Percentiles rank a stretch among this genome's conserved stretches.
Evolutionary conservation across 2,329 filamentous ascomycete genomes (phyloP).

Genomic region (Cercospora sesami): DNA sequence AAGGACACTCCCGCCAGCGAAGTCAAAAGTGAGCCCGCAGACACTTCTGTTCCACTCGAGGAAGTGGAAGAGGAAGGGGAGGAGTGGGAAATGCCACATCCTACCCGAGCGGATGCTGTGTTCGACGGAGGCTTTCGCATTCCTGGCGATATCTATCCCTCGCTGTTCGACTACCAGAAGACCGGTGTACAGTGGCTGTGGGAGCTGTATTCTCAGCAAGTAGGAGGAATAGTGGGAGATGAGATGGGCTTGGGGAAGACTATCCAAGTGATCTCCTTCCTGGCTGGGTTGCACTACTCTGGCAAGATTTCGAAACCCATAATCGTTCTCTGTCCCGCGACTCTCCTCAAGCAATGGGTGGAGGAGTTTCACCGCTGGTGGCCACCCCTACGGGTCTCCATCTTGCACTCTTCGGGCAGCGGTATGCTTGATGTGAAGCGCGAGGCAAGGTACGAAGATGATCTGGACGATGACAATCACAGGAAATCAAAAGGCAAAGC

Average conservation of each 20-base stretch:
- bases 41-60: constrained; percentile 41
- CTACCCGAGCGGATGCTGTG: constrained; percentile 71
- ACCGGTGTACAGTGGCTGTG: constrained; percentile 95
- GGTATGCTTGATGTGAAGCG: constrained; percentile 82
- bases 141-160: constrained; percentile 89
- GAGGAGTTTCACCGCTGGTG: constrained; percentile 99
- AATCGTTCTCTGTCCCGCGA: constrained; percentile 90
- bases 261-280: constrained; percentile 74
- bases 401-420: constrained; percentile 90
- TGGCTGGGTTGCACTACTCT: constrained; percentile 91
- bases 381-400: constrained; percentile 96
- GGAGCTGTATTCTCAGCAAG: constrained; percentile 83
- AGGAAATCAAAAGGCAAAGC: constrained; percentile 51
- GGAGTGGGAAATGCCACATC: constrained; percentile 86
- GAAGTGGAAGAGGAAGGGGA: constrained; percentile 43
- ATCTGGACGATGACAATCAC: constrained; percentile 49
- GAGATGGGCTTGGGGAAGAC: constrained; percentile 99
- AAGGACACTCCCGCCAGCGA: neutral
- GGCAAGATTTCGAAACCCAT: constrained; percentile 79
- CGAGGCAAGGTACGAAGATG: constrained; percentile 63
- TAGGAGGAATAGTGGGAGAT: constrained; percentile 92
- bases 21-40: constrained; percentile 26
- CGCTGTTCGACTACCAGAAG: constrained; percentile 94
- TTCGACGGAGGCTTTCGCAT: constrained; percentile 76
- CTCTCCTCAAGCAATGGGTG: constrained; percentile 95